Percentiles rank a stretch among this genome's conserved stretches.
Conservation (phyloP, 768 basidiomycete species). For the Pholiota microspora region DNA sequence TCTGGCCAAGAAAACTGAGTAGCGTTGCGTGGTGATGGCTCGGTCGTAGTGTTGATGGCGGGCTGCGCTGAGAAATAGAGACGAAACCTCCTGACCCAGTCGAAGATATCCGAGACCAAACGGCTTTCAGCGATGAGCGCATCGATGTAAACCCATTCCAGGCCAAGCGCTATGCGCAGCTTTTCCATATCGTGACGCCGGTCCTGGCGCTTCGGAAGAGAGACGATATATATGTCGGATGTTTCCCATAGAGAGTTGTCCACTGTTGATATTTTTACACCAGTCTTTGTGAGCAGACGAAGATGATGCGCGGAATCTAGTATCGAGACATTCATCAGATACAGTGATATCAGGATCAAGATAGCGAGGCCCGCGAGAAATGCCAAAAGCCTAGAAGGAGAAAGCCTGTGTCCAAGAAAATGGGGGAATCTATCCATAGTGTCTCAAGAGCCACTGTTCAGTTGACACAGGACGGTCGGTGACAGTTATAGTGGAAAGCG, state of each 20-base stretch:
- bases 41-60: background rate
- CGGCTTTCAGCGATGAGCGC: conserved; percentile 41
- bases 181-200: conserved; percentile 57
- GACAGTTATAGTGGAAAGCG: too few species aligned
- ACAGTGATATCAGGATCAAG: background rate
- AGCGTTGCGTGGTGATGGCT: background rate
- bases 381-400: background rate
- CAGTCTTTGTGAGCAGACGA: background rate
- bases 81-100: conserved; percentile 39
- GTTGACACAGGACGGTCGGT: too few species aligned
- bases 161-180: conserved; percentile 41
- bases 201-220: conserved; percentile 54
- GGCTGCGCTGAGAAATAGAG: background rate
- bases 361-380: background rate
- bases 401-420: background rate
- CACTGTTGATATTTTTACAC: background rate
- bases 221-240: conserved; percentile 52
- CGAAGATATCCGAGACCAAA: conserved; percentile 38
- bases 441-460: background rate
- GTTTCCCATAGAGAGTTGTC: conserved; percentile 33
- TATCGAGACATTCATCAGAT: background rate
- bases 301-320: background rate
- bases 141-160: conserved; percentile 54
- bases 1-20: conserved; percentile 34
- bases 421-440: background rate